Conservation (phyloP, 2,329 filamentous ascomycete species). For the Diaporthe sp. region DNA sequence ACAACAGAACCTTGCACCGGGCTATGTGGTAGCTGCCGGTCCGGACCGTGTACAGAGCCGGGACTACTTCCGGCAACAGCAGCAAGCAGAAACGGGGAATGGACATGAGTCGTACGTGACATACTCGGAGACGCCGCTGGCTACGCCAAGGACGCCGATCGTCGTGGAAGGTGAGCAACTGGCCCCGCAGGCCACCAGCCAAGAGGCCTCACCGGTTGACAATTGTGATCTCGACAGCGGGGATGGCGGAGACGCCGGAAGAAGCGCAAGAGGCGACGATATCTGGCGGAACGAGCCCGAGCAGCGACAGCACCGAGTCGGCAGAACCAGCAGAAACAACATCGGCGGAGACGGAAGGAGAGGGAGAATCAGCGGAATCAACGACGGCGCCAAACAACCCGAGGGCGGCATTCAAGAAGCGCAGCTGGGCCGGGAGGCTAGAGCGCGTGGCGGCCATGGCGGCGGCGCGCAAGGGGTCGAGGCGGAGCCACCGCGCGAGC, state of each 20-base stretch:
- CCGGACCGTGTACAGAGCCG: background rate
- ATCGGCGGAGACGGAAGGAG: background rate
- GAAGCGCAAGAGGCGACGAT: background rate
- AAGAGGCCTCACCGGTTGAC: slow-evolving; percentile 30
- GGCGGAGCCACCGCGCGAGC: slow-evolving; percentile 22
- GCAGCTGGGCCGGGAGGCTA: slow-evolving; percentile 25
- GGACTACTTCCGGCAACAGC: background rate
- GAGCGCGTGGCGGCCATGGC: slow-evolving; percentile 24
- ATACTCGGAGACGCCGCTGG: slow-evolving; percentile 21
- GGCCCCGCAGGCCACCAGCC: slow-evolving; percentile 26
- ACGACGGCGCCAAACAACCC: background rate
- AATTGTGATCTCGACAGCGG: slow-evolving; percentile 20
- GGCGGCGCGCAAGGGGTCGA: slow-evolving; percentile 18
- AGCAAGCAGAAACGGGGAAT: background rate
- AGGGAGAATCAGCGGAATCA: background rate
- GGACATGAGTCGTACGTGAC: background rate
- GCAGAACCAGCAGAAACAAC: no score
- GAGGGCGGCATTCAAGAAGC: slow-evolving; percentile 29
- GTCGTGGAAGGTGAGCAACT: slow-evolving; percentile 29
- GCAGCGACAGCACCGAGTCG: background rate
- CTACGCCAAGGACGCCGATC: slow-evolving; percentile 21
- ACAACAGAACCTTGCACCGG: background rate
- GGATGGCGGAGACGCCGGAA: background rate
- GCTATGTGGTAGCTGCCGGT: background rate
- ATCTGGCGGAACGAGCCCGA: background rate